Evolutionary conservation across 2,329 filamentous ascomycete genomes (phyloP), one percentile per base, ranked within the genome.

Genomic region (Cladosporium phlei): DNA sequence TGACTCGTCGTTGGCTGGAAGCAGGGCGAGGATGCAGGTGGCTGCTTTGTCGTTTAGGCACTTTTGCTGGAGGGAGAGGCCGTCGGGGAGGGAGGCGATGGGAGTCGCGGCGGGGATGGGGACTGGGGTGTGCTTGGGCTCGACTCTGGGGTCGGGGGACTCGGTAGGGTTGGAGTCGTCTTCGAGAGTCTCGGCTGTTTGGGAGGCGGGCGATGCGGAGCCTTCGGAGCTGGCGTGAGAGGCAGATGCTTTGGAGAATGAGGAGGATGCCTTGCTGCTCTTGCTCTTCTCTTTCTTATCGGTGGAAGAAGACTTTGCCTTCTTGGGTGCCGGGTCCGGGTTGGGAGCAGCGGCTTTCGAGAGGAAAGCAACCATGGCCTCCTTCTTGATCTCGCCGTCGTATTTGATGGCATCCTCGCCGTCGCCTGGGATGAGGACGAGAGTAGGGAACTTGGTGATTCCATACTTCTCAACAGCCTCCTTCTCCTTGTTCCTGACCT

Each of bases 311-410:
- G 69, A 66, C 51, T 69, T 69, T 24, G 64, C 61, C 32, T 66
- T 54, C 50, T 62, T 56, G 0, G 79, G 74, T 16, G 80, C 77
- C 14, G 85, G 82, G 54, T 90, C 86, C 1, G 85, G 82, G 67
- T 95, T 95, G 1, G 91, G 89, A 35, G 79, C 65, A 1, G 84
- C 87, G 24, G 77, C 82, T 66, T 94, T 83, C 2, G 83, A 85
- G 33, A 98, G 75, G 70, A 97, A 98, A 30, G 82, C 74, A 49
- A 90, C 73, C 67, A 98, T 85, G 25, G 78, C 77, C 14, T 83
- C 80, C 71, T 95, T 95, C 67, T 89, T 93, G 64, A 95, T 71
- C 55, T 93, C 85, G 32, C 90, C 91, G 21, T 86, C 74, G 62
- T 95, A 95, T 33, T 82, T 70, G 46, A 93, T 72, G 3, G 80